Evolutionary conservation across 306 rosid species (phyloP).

Genomic region (Cucumis cinereus): DNA sequence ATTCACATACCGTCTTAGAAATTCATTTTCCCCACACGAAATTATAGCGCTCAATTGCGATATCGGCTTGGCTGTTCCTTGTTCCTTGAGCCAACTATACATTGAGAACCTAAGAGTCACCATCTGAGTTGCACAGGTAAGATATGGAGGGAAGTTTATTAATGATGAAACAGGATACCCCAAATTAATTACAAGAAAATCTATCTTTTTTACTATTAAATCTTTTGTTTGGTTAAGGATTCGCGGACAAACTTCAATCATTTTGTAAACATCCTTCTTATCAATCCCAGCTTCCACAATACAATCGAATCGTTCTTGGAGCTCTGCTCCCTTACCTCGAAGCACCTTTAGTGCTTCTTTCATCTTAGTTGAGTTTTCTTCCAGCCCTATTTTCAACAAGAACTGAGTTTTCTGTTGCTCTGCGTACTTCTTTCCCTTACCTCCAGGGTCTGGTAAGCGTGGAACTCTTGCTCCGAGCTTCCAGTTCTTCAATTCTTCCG

Average conservation of each 20-base stretch:
- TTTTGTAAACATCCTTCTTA: constrained; percentile 26
- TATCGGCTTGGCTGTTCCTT: constrained; percentile 20
- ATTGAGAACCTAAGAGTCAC: constrained; percentile 46
- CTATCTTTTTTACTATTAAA: constrained; percentile 36
- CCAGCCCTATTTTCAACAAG: constrained; percentile 47
- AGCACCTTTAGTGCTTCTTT: constrained; percentile 27
- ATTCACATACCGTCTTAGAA: constrained; percentile 30
- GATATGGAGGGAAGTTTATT: constrained; percentile 44
- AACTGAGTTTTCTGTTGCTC: constrained; percentile 33
- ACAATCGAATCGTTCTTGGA: constrained; percentile 65
- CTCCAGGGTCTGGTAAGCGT: constrained; percentile 24
- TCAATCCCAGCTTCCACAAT: constrained; percentile 60
- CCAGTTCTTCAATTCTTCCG: constrained; percentile 47
- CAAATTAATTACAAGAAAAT: constrained; percentile 32
- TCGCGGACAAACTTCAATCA: constrained; percentile 46
- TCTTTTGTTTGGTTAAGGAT: constrained; percentile 52
- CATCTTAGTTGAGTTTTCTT: constrained; percentile 33
- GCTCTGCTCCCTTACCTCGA: constrained; percentile 66
- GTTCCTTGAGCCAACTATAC: constrained; percentile 63
- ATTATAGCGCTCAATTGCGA: constrained; percentile 52
- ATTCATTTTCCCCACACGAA: constrained; percentile 29
- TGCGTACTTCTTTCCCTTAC: constrained; percentile 5
- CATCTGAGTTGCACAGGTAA: constrained; percentile 30
- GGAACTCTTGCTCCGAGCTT: constrained; percentile 31
- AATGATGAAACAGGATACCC: constrained; percentile 53